These are phyloP conservation scores for Fomitopsis betulina DNA, from an alignment of 1,284 basidiomycete species.

Conservation along the genomic window DNA sequence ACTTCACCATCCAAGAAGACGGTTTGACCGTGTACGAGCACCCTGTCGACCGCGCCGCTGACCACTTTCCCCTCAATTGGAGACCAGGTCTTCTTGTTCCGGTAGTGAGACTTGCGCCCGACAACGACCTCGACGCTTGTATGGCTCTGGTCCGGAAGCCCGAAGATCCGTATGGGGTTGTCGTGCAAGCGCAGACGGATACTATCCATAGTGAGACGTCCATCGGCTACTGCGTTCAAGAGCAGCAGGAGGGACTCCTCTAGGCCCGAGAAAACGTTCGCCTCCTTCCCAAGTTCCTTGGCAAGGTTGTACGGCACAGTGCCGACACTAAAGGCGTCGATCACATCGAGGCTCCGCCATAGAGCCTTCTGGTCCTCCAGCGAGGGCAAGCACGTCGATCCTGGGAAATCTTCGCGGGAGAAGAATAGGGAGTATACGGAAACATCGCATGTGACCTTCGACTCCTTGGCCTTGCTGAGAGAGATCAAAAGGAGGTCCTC, in stretches of 20 bases:
- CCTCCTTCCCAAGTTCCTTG: constrained; percentile 58
- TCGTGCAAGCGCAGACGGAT: constrained; percentile 82
- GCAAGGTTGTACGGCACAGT: constrained; percentile 79
- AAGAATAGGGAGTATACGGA: constrained; percentile 94
- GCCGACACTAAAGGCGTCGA: constrained; percentile 94
- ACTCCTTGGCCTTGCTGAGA: constrained; percentile 90
- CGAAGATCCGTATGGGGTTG: constrained; percentile 92
- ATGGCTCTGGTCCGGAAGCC: constrained; percentile 80
- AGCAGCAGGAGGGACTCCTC: constrained; percentile 89
- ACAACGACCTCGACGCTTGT: constrained; percentile 94
- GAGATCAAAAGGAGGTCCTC: constrained; percentile 92
- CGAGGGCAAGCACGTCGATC: constrained; percentile 68
- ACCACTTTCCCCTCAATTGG: constrained; percentile 70
- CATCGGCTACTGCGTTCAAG: constrained; percentile 81
- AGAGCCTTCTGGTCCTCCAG: constrained; percentile 78
- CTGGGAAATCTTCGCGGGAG: constrained; percentile 70
- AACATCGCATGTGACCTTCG: constrained; percentile 96
- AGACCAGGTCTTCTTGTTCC: constrained; percentile 67
- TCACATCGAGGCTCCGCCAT: constrained; percentile 82
- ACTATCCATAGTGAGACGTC: constrained; percentile 80
- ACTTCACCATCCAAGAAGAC: constrained; percentile 88
- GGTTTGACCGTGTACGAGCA: constrained; percentile 90
- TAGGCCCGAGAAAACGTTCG: constrained; percentile 76
- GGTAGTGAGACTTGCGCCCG: constrained; percentile 69
- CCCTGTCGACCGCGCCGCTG: constrained; percentile 83